Evolutionary conservation across 2,329 filamentous ascomycete genomes (phyloP), one percentile per base, ranked within the genome.

Genomic region (Gnomoniopsis smithogilvyi): DNA sequence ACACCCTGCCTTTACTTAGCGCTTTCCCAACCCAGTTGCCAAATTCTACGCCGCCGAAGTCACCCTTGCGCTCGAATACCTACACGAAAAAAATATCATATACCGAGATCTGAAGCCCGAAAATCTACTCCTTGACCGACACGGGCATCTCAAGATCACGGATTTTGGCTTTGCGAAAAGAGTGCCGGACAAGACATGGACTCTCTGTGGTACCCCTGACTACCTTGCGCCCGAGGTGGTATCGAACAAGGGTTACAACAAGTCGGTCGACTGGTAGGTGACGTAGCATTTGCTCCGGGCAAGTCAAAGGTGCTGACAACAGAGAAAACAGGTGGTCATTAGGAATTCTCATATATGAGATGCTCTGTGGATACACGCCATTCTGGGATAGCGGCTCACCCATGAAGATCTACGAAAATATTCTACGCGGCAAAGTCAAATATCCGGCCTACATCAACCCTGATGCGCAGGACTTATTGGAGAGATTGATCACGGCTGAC

Each of bases 391-490:
- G 91, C 68, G 95, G 94, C 57, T 96, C 92, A 48, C 94, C 95
- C 2, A 96, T 99, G 86, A 97, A 96, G 77, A 99, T 99, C 70
- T 99, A 99, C 78, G 95, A 99, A 79, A 99, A 99, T 73, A 99
- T 99, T 69, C 84, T 99, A 64, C 93, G 92, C 70, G 95, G 94
- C 61, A 89, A 90, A 68, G 91, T 99, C 74, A 98, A 97, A 77
- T 99, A 98, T 73, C 95, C 95, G 56, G 89, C 91, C 6, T 99
- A 98, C 73, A 91, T 99, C 68, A 92, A 98, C 71, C 87, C 90
- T 1, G 95, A 98, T 71, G 95, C 95, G 0, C 92, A 96, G 71
- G 91, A 98, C 73, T 81, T 99, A 59, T 85, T 99, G 38, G 89
- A 95, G 70, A 90, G 92, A 67, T 82, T 99, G 67, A 98, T 99